phyloP scores from a whole-genome alignment of 768 basidiomycete species.

The Coprinellus micaceus region DNA sequence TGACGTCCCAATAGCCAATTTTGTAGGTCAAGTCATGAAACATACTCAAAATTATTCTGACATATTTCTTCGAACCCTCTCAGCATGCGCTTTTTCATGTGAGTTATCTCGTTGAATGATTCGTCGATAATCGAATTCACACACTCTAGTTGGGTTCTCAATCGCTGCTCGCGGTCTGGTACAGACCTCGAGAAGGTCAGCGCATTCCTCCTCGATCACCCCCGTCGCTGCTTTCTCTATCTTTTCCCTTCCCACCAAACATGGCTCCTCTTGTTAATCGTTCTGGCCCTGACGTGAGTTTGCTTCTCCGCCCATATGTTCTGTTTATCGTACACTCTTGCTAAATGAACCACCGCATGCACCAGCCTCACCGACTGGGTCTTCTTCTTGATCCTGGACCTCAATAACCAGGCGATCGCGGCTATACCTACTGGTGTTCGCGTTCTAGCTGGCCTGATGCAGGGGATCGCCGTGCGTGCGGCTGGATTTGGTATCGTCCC shows the following conservation, averaged over 20 bases:
- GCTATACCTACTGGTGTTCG: conserved; percentile 68
- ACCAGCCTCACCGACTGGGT: conserved; percentile 80
- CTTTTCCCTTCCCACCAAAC: conserved; percentile 93
- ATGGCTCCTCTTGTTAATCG: conserved; percentile 77
- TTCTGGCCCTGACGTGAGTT: conserved; percentile 67
- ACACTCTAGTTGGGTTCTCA: conserved; percentile 62
- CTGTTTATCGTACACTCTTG: no score
- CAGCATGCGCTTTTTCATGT: conserved; percentile 84
- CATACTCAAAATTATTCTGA: no score
- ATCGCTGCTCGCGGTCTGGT: conserved; percentile 52
- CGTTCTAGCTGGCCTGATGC: conserved; percentile 71
- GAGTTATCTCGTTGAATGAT: conserved; percentile 22
- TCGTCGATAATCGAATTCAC: background rate
- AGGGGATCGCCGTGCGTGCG: conserved; percentile 77
- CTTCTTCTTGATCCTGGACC: conserved; percentile 84
- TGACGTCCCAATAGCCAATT: conserved; percentile 54
- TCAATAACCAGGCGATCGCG: conserved; percentile 69
- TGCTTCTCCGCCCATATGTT: background rate
- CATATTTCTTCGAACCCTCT: background rate
- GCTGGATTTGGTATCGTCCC: conserved; percentile 83
- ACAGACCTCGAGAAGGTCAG: conserved; percentile 76
- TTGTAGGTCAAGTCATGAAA: conserved; percentile 55
- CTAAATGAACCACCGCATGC: background rate
- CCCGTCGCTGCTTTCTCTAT: conserved; percentile 86
- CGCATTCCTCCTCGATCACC: conserved; percentile 91